Conservation (phyloP, 2,329 filamentous ascomycete species). For the Zopfia rhizophila region DNA sequence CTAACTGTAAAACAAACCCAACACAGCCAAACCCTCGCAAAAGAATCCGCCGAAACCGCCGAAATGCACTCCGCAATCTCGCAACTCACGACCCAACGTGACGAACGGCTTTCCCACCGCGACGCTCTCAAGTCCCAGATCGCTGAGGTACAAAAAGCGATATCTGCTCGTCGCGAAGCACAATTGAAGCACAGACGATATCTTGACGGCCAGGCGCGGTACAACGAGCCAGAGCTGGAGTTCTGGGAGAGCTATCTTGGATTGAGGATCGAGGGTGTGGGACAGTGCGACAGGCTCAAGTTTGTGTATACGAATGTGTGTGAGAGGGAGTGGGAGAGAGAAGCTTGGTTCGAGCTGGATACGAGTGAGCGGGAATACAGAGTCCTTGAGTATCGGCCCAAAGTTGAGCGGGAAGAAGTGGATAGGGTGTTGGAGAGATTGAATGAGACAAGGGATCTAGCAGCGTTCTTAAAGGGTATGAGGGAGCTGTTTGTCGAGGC, state of each 20-base stretch:
- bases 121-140: constrained; percentile 68
- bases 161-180: constrained; percentile 75
- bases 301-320: constrained; percentile 90
- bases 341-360: constrained; percentile 93
- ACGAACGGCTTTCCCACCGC: constrained; percentile 64
- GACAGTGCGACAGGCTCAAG: constrained; percentile 83
- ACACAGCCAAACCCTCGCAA: constrained; percentile 78
- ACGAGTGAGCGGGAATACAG: constrained; percentile 86
- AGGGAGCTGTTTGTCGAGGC: constrained; percentile 75
- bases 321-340: constrained; percentile 85
- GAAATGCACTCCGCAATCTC: constrained; percentile 71
- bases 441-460: constrained; percentile 82
- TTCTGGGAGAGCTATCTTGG: constrained; percentile 96
- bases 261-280: constrained; percentile 87
- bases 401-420: constrained; percentile 80
- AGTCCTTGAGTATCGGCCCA: constrained; percentile 82
- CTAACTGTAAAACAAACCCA: constrained; percentile 75
- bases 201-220: constrained; percentile 83
- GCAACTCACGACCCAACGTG: constrained; percentile 65
- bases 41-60: constrained; percentile 77
- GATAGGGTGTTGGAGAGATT: constrained; percentile 80
- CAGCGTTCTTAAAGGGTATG: constrained; percentile 81
- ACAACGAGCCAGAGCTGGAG: constrained; percentile 91
- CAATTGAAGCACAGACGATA: constrained; percentile 77
- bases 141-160: constrained; percentile 73